Conservation (phyloP, 768 basidiomycete genomes). For the Rhizopogon vesiculosus region DNA sequence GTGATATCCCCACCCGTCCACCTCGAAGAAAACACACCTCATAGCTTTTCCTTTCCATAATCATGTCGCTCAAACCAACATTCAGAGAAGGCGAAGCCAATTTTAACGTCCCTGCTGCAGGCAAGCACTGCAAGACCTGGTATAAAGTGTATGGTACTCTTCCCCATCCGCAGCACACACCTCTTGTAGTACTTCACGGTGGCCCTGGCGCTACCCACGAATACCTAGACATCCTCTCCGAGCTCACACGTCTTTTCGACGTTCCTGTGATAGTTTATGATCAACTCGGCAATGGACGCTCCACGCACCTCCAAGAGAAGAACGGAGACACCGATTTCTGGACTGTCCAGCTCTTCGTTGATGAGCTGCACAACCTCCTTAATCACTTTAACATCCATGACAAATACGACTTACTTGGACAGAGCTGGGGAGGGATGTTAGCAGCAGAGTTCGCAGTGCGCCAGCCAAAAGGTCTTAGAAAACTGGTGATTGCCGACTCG, state of each 20-base stretch:
- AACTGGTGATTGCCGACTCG: conserved; percentile 27
- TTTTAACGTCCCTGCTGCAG: conserved; percentile 21
- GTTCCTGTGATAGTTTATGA: conserved; percentile 54
- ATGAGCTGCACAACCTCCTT: conserved; percentile 40
- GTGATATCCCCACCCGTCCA: background rate
- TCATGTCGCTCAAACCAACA: conserved; percentile 11
- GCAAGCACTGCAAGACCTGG: conserved; percentile 40
- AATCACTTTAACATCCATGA: conserved; percentile 28
- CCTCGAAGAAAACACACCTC: background rate
- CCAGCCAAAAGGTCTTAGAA: conserved; percentile 41
- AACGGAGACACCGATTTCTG: conserved; percentile 39
- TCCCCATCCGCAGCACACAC: conserved; percentile 24
- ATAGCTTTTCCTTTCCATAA: background rate
- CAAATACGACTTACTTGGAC: conserved; percentile 37
- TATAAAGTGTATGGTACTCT: conserved; percentile 48
- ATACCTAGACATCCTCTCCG: conserved; percentile 35
- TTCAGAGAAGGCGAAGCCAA: conserved; percentile 22
- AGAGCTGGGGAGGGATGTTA: conserved; percentile 44
- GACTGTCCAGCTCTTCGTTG: conserved; percentile 45
- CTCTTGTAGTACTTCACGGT: conserved; percentile 50
- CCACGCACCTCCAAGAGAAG: conserved; percentile 50
- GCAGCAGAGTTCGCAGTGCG: conserved; percentile 27
- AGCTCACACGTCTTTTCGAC: conserved; percentile 28
- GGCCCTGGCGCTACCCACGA: conserved; percentile 46
- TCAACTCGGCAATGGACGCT: conserved; percentile 51